Evolutionary conservation across 257 asterid species (phyloP), one percentile per base, ranked within the genome.

Genomic region (Nicotiana undulata): DNA sequence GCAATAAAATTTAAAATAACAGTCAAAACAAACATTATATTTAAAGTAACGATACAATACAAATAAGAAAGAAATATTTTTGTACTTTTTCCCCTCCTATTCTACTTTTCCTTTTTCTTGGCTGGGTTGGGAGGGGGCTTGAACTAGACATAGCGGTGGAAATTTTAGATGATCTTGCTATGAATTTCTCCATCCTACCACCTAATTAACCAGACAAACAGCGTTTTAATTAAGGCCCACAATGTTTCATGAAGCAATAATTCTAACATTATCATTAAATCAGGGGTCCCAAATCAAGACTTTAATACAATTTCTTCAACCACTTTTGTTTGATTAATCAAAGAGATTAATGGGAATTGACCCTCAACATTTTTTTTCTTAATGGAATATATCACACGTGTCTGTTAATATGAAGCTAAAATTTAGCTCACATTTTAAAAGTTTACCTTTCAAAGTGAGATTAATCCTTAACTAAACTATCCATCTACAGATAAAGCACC

Each of bases 131-230:
- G 2, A 5, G 20, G 76, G 18, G 31, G n/a, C 31, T 37, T 67
- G n/a, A 68, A 29, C 56, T 68, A 3, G 58, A 40, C 59, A 44
- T 44, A 13, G 22, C 37, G 44, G 24, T 49, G 44, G 44, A 13
- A 49, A 49, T 37, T 74, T 15, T 74, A 74, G 44, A 49, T 74
- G 13, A 49, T 22, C 22, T 22, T 70, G 76, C 34, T 44, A 7
- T 46, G 49, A 20, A 74, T 49, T 74, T 24, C 3, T 20, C 63
- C 26, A 74, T 13, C 79, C 49, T 74, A 49, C 61, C 79, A 49
- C 79, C 79, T n/a, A n/a, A n/a, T n/a, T 49, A 74, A 51, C 49
- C 61, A 74, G 63, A 49, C 79, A 49, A 49, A 74, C 26, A 74
- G 4, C 63, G 29, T 49, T 24, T 74, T 74, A 49, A 49, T 49